A percentile compares a stretch with the other conserved stretches of the same genome.
phyloP scores from a whole-genome alignment of 2,329 filamentous ascomycete genomes.

The Furcasterigmium furcatum region DNA sequence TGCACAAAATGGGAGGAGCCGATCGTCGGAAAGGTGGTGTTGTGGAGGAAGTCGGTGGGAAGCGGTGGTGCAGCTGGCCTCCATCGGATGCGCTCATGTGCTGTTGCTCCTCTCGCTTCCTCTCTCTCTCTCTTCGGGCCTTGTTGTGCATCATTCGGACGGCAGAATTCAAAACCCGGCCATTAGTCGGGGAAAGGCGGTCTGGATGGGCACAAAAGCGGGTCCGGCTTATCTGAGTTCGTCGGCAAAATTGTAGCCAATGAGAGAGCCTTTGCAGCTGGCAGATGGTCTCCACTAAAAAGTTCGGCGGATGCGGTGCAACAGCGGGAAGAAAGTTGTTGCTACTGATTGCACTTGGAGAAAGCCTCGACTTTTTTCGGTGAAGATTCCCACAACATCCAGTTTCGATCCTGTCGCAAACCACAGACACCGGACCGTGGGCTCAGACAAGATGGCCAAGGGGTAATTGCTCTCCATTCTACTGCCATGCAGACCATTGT shows the following conservation, averaged over 20 bases:
- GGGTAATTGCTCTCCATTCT: conserved; percentile 6
- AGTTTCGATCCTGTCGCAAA: background rate
- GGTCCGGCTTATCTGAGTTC: conserved; percentile 2
- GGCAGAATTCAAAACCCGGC: conserved; percentile 13
- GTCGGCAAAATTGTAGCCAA: background rate
- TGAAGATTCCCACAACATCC: background rate
- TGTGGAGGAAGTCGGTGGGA: conserved; percentile 1
- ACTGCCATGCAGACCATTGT: background rate
- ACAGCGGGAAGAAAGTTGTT: conserved; percentile 1
- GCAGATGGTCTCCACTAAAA: conserved; percentile 16
- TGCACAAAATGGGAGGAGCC: too few species aligned
- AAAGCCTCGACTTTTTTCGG: background rate
- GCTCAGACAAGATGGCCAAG: conserved; percentile 10
- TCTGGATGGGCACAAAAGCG: conserved; percentile 12
- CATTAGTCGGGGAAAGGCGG: conserved; percentile 11
- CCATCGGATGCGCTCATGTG: conserved; percentile 14
- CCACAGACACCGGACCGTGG: background rate
- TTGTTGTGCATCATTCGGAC: conserved; percentile 4
- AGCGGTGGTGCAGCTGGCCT: conserved; percentile 14
- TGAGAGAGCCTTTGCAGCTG: conserved; percentile 6
- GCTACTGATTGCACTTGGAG: background rate
- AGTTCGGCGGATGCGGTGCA: conserved; percentile 4
- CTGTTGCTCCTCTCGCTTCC: conserved; percentile 11
- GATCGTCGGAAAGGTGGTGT: too few species aligned
- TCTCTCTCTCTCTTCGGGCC: conserved; percentile 2